Percentiles rank a stretch among this genome's conserved stretches.
These are phyloP conservation scores for Alternaria ethzedia DNA, from an alignment of 2,329 filamentous ascomycete species.

Conservation along the genomic window DNA sequence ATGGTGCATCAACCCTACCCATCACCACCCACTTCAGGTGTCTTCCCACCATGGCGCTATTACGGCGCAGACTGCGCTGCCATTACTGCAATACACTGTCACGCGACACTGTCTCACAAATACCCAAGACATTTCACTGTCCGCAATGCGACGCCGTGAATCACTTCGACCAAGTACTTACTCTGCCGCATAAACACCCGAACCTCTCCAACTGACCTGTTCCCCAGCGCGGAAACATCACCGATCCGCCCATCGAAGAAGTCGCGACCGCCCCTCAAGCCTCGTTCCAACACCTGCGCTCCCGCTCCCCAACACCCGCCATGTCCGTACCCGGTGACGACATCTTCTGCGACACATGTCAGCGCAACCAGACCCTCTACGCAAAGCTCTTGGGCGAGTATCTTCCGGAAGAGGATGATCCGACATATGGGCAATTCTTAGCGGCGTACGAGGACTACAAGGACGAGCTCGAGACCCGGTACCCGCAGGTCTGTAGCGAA, in stretches of 20 bases:
- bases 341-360: constrained; percentile 76
- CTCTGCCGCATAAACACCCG: neutral
- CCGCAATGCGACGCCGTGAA: constrained; percentile 83
- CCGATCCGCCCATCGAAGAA: constrained; percentile 75
- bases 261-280: constrained; percentile 29
- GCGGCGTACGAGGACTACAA: constrained; percentile 73
- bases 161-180: constrained; percentile 78
- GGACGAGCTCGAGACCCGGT: constrained; percentile 75
- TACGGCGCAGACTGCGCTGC: constrained; percentile 45
- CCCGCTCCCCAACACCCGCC: constrained; percentile 36
- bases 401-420: constrained; percentile 69
- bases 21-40: neutral
- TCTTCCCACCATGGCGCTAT: constrained; percentile 35
- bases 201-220: constrained; percentile 23
- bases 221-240: constrained; percentile 80
- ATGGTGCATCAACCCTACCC: constrained; percentile 6
- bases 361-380: constrained; percentile 87
- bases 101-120: constrained; percentile 26
- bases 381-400: constrained; percentile 80
- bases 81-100: constrained; percentile 42
- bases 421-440: constrained; percentile 73
- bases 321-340: constrained; percentile 38
- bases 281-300: constrained; percentile 29
- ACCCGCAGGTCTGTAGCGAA: constrained; percentile 84
- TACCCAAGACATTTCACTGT: constrained; percentile 40